Evolutionary conservation across 805 yeast genomes (phyloP).

Genomic region (Saturnispora halmiae): DNA sequence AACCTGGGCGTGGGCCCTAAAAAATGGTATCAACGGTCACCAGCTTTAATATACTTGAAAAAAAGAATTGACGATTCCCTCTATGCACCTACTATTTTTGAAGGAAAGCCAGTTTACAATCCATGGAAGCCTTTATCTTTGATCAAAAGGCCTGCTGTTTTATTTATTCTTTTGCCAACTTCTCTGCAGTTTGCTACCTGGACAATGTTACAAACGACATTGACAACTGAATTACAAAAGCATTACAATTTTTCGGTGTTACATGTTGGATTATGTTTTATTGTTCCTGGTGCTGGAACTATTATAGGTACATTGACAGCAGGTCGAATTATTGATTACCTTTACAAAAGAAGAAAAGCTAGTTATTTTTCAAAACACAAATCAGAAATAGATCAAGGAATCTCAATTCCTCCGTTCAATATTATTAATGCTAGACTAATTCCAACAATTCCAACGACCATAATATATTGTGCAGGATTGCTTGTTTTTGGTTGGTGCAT

Average conservation of each 20-base stretch:
- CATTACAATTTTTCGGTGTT: constrained; percentile 44
- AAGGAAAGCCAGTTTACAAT: constrained; percentile 19
- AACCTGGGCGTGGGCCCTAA: constrained; percentile 58
- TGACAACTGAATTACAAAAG: constrained; percentile 45
- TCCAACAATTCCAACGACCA: constrained; percentile 18
- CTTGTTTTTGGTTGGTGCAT: constrained; percentile 74
- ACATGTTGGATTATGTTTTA: constrained; percentile 60
- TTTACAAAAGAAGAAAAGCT: constrained; percentile 32
- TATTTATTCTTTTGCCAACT: constrained; percentile 41
- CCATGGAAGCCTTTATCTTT: constrained; percentile 21
- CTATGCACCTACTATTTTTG: constrained; percentile 14
- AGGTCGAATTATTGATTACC: constrained; percentile 49
- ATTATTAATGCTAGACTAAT: constrained; percentile 4
- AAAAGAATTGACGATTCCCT: constrained; percentile 27
- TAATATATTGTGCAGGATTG: constrained; percentile 25
- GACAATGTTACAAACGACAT: constrained; percentile 59
- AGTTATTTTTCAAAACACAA: constrained; percentile 24
- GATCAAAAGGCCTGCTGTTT: constrained; percentile 24
- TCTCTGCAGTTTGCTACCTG: constrained; percentile 61
- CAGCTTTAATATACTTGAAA: constrained; percentile 30
- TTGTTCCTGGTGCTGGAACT: constrained; percentile 67
- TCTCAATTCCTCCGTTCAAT: constrained; percentile 2
- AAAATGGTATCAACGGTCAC: constrained; percentile 34
- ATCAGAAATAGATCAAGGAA: constrained; percentile 3
- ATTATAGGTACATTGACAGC: constrained; percentile 48